These are phyloP conservation scores for Pleurotus sapidus DNA, from an alignment of 768 basidiomycete species.

Conservation along the genomic window DNA sequence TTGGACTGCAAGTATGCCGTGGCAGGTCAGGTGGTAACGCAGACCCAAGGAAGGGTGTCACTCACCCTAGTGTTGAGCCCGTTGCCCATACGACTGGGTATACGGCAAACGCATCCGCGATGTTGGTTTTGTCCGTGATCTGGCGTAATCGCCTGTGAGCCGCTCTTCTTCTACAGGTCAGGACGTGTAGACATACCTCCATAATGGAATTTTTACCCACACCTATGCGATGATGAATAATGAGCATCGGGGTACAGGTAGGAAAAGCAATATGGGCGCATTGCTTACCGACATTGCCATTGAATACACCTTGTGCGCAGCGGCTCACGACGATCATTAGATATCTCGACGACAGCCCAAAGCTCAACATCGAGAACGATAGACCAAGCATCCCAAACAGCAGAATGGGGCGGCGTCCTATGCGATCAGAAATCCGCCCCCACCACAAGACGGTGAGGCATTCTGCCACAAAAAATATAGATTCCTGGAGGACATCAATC, in stretches of 20 bases:
- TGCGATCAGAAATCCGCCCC: slow-evolving; percentile 32
- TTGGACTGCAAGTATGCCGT: slow-evolving; percentile 28
- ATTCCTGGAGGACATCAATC: slow-evolving; percentile 23
- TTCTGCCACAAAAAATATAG: slow-evolving; percentile 33
- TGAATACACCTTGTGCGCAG: slow-evolving; percentile 1
- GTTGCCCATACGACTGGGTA: slow-evolving; percentile 7
- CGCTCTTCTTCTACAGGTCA: background rate
- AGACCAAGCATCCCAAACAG: slow-evolving; percentile 31
- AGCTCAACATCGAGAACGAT: slow-evolving; percentile 26
- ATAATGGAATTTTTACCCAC: slow-evolving; percentile 4
- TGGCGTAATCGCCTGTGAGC: slow-evolving; percentile 39
- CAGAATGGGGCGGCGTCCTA: slow-evolving; percentile 31
- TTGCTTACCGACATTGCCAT: slow-evolving; percentile 44
- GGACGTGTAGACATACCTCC: background rate
- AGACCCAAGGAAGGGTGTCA: too few species aligned
- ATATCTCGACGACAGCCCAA: slow-evolving; percentile 30
- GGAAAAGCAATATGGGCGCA: slow-evolving; percentile 15
- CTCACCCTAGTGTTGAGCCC: slow-evolving; percentile 2
- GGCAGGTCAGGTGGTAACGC: background rate
- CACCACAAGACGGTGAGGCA: slow-evolving; percentile 27
- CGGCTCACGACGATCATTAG: slow-evolving; percentile 1
- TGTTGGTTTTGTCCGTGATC: slow-evolving; percentile 42
- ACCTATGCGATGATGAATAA: background rate
- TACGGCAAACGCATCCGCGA: slow-evolving; percentile 23
- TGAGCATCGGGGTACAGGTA: background rate